These are phyloP conservation scores for Pichia sp. DNA, from an alignment of 1,139 yeast species.

Conservation along the genomic window DNA sequence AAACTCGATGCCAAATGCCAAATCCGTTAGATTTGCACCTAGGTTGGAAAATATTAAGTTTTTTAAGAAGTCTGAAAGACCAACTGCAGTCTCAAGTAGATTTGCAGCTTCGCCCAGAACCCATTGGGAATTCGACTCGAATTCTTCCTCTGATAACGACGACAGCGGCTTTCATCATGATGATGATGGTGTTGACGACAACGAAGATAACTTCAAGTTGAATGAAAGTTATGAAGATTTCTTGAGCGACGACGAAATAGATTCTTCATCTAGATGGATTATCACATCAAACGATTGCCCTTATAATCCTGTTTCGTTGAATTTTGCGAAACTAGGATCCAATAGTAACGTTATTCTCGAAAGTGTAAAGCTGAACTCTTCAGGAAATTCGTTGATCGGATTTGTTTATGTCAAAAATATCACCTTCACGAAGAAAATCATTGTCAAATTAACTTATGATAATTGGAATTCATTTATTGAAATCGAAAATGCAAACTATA, in stretches of 20 bases:
- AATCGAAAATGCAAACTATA: constrained; percentile 32
- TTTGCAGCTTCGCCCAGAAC: constrained; percentile 32
- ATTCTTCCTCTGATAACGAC: constrained; percentile 10
- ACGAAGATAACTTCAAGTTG: neutral
- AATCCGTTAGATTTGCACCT: constrained; percentile 75
- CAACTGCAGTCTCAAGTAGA: constrained; percentile 56
- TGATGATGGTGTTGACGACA: constrained; percentile 28
- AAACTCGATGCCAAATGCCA: constrained; percentile 65
- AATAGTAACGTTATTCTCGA: constrained; percentile 58
- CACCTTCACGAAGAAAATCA: constrained; percentile 58
- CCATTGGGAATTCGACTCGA: constrained; percentile 29
- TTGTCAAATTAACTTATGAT: constrained; percentile 64
- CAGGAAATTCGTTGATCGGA: constrained; percentile 58
- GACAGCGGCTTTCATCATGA: neutral
- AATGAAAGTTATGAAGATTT: constrained; percentile 23
- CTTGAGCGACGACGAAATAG: constrained; percentile 16
- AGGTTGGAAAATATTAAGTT: constrained; percentile 64
- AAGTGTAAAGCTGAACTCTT: constrained; percentile 54
- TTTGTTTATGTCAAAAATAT: constrained; percentile 70
- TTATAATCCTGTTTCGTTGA: constrained; percentile 23
- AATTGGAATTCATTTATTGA: constrained; percentile 56
- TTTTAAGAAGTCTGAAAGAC: constrained; percentile 67
- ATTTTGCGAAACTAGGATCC: constrained; percentile 39
- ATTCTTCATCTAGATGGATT: constrained; percentile 41
- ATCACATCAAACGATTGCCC: constrained; percentile 31